These are phyloP conservation scores for Lactarius vividus DNA, from an alignment of 768 basidiomycete species.

Conservation along the genomic window DNA sequence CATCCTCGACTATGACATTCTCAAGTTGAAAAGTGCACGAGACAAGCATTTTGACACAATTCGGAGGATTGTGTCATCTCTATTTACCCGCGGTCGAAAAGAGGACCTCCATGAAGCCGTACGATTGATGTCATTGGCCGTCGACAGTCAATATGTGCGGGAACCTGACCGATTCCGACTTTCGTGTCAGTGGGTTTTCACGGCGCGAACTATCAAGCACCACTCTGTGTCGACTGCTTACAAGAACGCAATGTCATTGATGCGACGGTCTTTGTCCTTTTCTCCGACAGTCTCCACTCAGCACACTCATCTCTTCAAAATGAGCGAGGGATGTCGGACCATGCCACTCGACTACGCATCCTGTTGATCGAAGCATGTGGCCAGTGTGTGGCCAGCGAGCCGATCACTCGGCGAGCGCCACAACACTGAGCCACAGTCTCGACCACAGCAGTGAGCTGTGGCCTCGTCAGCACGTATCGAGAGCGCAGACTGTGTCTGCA, in stretches of 20 bases:
- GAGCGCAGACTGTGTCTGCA: no score
- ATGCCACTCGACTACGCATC: not conserved
- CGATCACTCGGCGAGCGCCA: no score
- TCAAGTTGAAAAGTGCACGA: not conserved
- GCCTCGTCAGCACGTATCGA: no score
- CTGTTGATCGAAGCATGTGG: no score
- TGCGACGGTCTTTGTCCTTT: not conserved
- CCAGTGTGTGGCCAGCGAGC: no score
- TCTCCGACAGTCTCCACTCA: no score
- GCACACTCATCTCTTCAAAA: not conserved
- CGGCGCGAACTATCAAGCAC: not conserved
- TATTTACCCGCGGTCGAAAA: not conserved
- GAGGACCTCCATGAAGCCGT: not conserved
- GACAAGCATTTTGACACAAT: not conserved
- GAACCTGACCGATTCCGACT: not conserved
- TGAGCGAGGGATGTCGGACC: not conserved
- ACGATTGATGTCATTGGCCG: not conserved
- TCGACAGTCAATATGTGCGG: not conserved
- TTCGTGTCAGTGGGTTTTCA: not conserved
- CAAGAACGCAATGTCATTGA: not conserved
- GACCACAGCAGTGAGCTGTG: no score
- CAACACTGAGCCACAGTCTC: no score
- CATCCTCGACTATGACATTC: not conserved
- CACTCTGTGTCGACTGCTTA: not conserved
- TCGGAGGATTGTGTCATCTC: not conserved